Percentiles rank a stretch among this genome's conserved stretches.
Evolutionary conservation across 78 protist species (phyloP).

Genomic region (Ministeria vibrans): DNA sequence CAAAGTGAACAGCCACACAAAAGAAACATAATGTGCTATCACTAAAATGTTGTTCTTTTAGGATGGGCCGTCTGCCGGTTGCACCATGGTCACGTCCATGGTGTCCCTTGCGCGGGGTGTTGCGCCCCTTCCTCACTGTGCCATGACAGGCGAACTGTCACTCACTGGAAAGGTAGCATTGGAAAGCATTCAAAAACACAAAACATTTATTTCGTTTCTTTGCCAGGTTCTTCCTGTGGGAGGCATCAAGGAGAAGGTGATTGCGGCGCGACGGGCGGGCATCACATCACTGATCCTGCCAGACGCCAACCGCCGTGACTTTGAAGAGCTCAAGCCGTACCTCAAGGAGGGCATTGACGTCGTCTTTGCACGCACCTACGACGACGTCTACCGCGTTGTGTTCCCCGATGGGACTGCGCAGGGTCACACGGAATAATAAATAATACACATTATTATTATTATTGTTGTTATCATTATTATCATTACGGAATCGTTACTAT

Average conservation of each 20-base stretch:
- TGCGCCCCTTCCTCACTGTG: conserved; percentile 38
- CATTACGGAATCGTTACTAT: not conserved
- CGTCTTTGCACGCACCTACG: conserved; percentile 62
- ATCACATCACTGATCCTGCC: conserved; percentile 68
- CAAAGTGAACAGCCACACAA: no score
- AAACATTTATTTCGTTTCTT: not conserved
- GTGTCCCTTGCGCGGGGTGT: conserved; percentile 60
- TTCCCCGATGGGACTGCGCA: conserved; percentile 12
- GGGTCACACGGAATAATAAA: not conserved
- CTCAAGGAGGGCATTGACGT: conserved; percentile 48
- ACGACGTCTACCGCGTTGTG: conserved; percentile 53
- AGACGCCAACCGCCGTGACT: conserved; percentile 59
- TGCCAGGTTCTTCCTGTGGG: conserved; percentile 69
- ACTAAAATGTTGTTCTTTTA: no score
- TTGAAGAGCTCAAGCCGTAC: conserved; percentile 61
- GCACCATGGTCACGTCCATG: conserved; percentile 69
- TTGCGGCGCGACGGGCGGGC: conserved; percentile 75
- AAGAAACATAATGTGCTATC: no score
- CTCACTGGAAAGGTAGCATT: conserved; percentile 75
- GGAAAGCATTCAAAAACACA: no score
- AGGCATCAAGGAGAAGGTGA: conserved; percentile 84
- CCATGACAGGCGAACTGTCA: conserved; percentile 91
- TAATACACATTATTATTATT: not conserved
- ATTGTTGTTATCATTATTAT: not conserved
- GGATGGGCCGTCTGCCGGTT: conserved; percentile 89